Percentiles rank a stretch among this genome's conserved stretches.
phyloP scores from a whole-genome alignment of 306 rosid genomes.

The Sphenostylis stenocarpa region DNA sequence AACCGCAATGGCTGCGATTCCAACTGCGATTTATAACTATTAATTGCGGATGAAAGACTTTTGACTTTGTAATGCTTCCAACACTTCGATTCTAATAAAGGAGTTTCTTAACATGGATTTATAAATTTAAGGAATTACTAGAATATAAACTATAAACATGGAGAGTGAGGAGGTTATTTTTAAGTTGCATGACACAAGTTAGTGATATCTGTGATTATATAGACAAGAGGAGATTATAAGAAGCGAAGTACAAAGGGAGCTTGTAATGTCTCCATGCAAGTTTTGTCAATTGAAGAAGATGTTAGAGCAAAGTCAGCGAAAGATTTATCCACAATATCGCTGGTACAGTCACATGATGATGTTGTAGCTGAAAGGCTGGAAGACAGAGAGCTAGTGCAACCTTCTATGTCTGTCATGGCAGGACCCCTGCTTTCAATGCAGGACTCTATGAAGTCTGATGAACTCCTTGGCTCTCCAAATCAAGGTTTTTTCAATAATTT shows the following conservation, averaged over 20 bases:
- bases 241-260: constrained; percentile 40
- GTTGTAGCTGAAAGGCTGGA: constrained; percentile 20
- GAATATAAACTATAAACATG: neutral
- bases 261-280: constrained; percentile 31
- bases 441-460: constrained; percentile 35
- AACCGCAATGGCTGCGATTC: too few species aligned
- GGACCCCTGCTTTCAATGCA: constrained; percentile 30
- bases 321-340: constrained; percentile 59
- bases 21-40: too few species aligned
- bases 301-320: constrained; percentile 58
- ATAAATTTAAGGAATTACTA: neutral
- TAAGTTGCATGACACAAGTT: neutral
- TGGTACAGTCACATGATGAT: constrained; percentile 47
- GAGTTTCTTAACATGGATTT: neutral
- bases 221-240: constrained; percentile 40
- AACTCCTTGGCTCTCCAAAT: constrained; percentile 28
- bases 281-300: constrained; percentile 49
- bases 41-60: neutral
- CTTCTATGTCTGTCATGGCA: constrained; percentile 24
- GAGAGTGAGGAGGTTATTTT: neutral
- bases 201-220: constrained; percentile 28
- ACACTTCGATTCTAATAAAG: neutral
- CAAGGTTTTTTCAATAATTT: constrained; percentile 52
- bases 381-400: constrained; percentile 27
- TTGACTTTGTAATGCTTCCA: neutral